phyloP scores from a whole-genome alignment of 139 green algal species.

The Haematococcus lacustris region DNA sequence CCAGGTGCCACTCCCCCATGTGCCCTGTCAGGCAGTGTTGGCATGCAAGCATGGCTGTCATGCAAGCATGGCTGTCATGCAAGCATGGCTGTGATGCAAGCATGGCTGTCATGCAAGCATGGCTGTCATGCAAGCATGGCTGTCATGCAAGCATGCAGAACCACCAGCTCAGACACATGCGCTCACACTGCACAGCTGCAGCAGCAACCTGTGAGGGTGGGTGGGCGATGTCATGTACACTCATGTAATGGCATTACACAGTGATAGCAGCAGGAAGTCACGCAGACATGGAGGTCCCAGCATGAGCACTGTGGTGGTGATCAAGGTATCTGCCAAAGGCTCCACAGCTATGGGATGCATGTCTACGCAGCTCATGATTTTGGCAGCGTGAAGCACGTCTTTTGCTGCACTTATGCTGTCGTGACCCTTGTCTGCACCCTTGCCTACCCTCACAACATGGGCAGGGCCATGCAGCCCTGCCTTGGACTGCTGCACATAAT shows the following conservation, averaged over 20 bases:
- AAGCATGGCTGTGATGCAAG: background rate
- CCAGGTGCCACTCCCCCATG: conserved; percentile 42
- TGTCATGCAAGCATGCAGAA: background rate
- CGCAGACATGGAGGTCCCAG: too few species aligned
- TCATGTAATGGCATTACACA: too few species aligned
- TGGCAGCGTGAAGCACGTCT: background rate
- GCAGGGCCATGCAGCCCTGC: background rate
- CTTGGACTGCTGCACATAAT: background rate
- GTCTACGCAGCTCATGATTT: too few species aligned
- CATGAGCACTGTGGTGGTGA: too few species aligned
- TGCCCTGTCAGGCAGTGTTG: background rate
- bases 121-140: background rate
- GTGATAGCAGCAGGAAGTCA: too few species aligned
- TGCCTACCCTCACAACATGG: background rate
- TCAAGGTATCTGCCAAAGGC: too few species aligned
- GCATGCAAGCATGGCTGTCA: background rate
- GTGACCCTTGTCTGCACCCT: background rate
- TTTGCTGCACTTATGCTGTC: background rate
- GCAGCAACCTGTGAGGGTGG: background rate
- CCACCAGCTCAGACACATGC: too few species aligned
- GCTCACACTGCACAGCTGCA: background rate
- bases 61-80: background rate
- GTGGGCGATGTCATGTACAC: background rate
- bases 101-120: background rate
- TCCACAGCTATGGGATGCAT: too few species aligned